Evolutionary conservation across 2,329 filamentous ascomycete species (phyloP).

Genomic region (Penicillium digitatum): DNA sequence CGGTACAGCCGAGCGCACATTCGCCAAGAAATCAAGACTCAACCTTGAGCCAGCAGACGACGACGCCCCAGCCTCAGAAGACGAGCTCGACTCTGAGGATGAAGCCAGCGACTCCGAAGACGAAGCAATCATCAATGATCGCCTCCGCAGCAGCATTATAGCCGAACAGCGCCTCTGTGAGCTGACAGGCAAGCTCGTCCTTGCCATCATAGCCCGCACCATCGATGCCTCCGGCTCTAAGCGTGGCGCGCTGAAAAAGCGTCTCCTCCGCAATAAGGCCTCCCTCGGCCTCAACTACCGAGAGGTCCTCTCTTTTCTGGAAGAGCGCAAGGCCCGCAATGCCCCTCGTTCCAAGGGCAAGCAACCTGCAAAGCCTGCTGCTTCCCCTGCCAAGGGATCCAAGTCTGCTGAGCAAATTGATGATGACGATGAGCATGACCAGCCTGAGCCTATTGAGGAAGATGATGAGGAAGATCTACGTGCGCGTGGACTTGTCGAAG

Average conservation of each 20-base stretch:
- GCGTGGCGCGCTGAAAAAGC: conserved; percentile 62
- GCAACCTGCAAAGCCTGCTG: conserved; percentile 20
- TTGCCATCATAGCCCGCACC: conserved; percentile 70
- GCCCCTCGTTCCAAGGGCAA: conserved; percentile 35
- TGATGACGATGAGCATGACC: conserved; percentile 39
- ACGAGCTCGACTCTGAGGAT: conserved; percentile 49
- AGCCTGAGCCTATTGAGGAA: conserved; percentile 31
- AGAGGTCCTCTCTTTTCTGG: conserved; percentile 75
- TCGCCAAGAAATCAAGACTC: conserved; percentile 61
- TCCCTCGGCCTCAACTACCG: conserved; percentile 80
- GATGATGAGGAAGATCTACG: conserved; percentile 45
- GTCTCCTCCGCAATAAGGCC: conserved; percentile 73
- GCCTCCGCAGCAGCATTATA: conserved; percentile 63
- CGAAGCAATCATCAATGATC: conserved; percentile 46
- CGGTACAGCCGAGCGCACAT: conserved; percentile 68
- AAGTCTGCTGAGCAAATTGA: conserved; percentile 44
- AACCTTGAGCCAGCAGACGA: conserved; percentile 55
- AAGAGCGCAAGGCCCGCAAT: conserved; percentile 55
- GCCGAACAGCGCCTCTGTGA: conserved; percentile 84
- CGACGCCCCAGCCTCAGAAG: conserved; percentile 67
- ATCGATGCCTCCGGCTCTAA: conserved; percentile 62
- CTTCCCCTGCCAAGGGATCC: conserved; percentile 21
- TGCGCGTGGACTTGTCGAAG: conserved; percentile 35
- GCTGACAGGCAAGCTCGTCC: conserved; percentile 76
- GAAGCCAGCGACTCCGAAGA: conserved; percentile 30